Evolutionary conservation across 2,329 filamentous ascomycete species (phyloP).

Genomic region (Pseudocercospora cruenta): DNA sequence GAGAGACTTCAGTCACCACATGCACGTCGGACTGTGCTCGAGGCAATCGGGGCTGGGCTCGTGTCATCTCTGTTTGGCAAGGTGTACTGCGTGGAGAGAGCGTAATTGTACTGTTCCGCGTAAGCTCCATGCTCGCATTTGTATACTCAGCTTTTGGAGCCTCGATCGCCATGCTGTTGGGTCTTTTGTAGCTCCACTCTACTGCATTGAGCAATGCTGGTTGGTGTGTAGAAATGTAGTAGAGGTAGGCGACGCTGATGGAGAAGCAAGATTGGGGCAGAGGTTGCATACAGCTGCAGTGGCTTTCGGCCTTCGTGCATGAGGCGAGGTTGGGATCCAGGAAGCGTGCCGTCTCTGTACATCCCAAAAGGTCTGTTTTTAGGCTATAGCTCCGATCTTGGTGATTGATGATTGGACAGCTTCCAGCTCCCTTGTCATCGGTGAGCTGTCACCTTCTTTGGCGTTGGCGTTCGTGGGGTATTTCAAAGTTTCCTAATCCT

Average conservation of each 20-base stretch:
- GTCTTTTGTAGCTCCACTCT: background rate
- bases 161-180: background rate
- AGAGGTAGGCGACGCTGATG: background rate
- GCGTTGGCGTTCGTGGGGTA: background rate
- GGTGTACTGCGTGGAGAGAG: background rate
- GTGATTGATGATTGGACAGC: background rate
- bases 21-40: background rate
- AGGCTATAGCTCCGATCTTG: background rate
- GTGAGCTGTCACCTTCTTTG: background rate
- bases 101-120: background rate
- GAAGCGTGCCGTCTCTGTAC: background rate
- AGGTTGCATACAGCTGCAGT: background rate
- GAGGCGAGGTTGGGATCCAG: background rate
- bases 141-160: background rate
- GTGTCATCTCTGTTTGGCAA: background rate
- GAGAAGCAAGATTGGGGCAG: background rate
- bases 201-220: background rate
- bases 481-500: background rate
- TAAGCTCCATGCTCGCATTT: background rate
- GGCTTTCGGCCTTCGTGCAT: background rate
- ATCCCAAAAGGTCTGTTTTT: background rate
- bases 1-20: background rate
- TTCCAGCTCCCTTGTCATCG: background rate
- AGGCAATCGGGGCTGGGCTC: background rate
- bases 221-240: background rate